Base-by-base conservation (phyloP, 805 yeast species). In the Yarrowia keelungensis region DNA sequence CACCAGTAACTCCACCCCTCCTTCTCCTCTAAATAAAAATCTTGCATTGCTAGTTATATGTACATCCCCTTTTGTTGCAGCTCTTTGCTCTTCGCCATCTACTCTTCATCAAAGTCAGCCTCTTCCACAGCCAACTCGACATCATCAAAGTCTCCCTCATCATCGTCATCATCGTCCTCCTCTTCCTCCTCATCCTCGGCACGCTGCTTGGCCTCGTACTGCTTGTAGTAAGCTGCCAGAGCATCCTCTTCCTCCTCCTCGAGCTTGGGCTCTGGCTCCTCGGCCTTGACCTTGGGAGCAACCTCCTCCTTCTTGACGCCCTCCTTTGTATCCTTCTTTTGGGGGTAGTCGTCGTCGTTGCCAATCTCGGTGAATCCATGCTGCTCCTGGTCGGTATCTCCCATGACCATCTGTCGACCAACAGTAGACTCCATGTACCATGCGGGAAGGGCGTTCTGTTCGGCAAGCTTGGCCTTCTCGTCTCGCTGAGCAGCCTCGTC, bases 361-460 rank as follows among this genome's bases (percentile, higher is more conserved):
- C 68, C 68, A 19, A 50, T 65, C 35, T 61, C 66, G 4, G 62
- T 62, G 38, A 58, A 54, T 36, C 68, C 70, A 38, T 22, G 41
- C n/a, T 66, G 58, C 15, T 64, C 58, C 36, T 35, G 42, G 36
- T 65, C 68, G 7, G 53, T 65, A 19, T 65, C 68, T 32, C 51
- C 61, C 61, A 65, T 77, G 3, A 84, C 82, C 14, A 83, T 78
- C 72, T 87, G 83, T 56, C 97, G 36, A 8, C 67, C 97, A 72
- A 94, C 94, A 0, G 99, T 93, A 75, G 94, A 87, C 73, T 89
- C 89, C 72, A 89, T 87, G 76, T 95, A 97, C 99, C 99, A 95
- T 38, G 95, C 89, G 8, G 99, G 99, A 72, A 95, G 83, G 4
- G 97, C 97, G 76, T 95, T 95, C 78, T 94, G 97, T 75, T 90